A percentile compares a stretch with the other conserved stretches of the same genome.
phyloP scores from a whole-genome alignment of 768 basidiomycete species.

The Mycena chlorophos region DNA sequence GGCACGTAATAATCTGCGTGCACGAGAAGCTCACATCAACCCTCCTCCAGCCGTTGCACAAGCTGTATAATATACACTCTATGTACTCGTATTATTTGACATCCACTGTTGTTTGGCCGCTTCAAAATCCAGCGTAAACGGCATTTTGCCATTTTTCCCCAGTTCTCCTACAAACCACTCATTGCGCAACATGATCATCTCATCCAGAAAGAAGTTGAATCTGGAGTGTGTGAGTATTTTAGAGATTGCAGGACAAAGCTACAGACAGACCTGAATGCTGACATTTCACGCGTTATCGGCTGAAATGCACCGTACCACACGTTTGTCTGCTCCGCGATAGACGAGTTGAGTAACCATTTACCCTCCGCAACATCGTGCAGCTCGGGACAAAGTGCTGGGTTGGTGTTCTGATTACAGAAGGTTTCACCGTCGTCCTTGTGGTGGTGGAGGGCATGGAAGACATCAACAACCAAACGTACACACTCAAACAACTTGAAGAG shows the following conservation, averaged over 20 bases:
- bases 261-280: conserved; percentile 18
- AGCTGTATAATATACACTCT: too few species aligned
- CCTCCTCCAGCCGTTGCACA: too few species aligned
- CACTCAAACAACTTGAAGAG: not conserved
- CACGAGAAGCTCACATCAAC: too few species aligned
- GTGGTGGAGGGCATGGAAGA: not conserved
- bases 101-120: too few species aligned
- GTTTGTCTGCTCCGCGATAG: conserved; percentile 30
- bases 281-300: conserved; percentile 27
- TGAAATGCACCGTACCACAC: conserved; percentile 29
- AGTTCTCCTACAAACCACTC: not conserved
- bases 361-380: conserved; percentile 16
- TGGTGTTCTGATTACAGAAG: conserved; percentile 1
- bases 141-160: not conserved
- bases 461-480: not conserved
- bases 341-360: conserved; percentile 33
- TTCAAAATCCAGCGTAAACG: not conserved
- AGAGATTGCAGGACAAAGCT: not conserved
- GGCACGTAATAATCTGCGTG: too few species aligned
- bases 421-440: conserved; percentile 1
- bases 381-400: conserved; percentile 31
- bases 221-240: not conserved
- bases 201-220: conserved; percentile 5
- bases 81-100: too few species aligned
- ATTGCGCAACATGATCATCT: not conserved